Evolutionary conservation across 2,329 filamentous ascomycete genomes (phyloP).

Genomic region (Fusarium duplospermum): DNA sequence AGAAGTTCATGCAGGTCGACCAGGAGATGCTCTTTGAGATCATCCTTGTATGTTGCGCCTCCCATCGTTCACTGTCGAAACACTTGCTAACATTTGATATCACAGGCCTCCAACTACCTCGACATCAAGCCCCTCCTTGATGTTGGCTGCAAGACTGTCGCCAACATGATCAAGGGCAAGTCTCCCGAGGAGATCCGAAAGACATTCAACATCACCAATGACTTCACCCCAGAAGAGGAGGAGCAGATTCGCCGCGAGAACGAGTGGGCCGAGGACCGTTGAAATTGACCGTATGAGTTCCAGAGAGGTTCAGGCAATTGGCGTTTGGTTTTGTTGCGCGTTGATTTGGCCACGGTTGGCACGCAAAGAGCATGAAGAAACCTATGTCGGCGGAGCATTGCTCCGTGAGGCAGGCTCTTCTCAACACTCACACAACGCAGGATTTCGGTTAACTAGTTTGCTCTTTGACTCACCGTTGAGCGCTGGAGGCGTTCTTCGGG

Average conservation of each 20-base stretch:
- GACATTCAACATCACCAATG: slow-evolving; percentile 99
- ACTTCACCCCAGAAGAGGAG: slow-evolving; percentile 98
- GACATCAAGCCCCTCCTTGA: slow-evolving; percentile 99
- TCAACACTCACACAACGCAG: slow-evolving; percentile 16
- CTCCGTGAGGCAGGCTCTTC: slow-evolving; percentile 1
- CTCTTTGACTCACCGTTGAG: slow-evolving; percentile 12
- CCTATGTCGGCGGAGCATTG: not conserved
- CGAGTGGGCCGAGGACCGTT: slow-evolving; percentile 89
- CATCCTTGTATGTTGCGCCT: slow-evolving; percentile 77
- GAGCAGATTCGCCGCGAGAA: slow-evolving; percentile 96
- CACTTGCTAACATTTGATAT: slow-evolving; percentile 35
- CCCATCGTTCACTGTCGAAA: not conserved
- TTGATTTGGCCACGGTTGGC: slow-evolving; percentile 37
- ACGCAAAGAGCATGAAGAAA: slow-evolving; percentile 22
- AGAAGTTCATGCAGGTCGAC: slow-evolving; percentile 99
- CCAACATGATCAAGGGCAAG: slow-evolving; percentile 99
- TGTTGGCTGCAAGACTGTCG: slow-evolving; percentile 98
- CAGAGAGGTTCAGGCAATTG: slow-evolving; percentile 16
- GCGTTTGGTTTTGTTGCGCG: slow-evolving; percentile 38
- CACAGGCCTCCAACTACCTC: slow-evolving; percentile 93
- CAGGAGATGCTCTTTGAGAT: slow-evolving; percentile 99
- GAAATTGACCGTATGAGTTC: slow-evolving; percentile 44
- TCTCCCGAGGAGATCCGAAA: slow-evolving; percentile 99
- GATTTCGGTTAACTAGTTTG: slow-evolving; percentile 14
- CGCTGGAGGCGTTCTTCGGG: slow-evolving; percentile 2